Conservation (phyloP, 2,329 filamentous ascomycete species). For the Pseudogymnoascus sp. region DNA sequence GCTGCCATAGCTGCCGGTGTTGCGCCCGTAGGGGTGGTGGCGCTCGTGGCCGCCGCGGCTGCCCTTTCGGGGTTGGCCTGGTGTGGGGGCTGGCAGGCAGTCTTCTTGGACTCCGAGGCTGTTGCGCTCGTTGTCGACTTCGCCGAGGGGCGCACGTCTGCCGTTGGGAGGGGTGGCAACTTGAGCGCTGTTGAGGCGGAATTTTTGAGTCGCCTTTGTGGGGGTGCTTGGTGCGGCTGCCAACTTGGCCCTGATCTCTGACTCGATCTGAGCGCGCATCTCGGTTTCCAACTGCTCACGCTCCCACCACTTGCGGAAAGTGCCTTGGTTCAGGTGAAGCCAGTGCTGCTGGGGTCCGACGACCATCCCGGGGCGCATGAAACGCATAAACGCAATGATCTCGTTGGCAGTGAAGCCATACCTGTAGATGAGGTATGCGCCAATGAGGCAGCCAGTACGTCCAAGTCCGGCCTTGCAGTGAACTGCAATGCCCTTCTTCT, state of each 20-base stretch:
- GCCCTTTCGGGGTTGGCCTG: slow-evolving; percentile 88
- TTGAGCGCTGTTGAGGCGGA: slow-evolving; percentile 54
- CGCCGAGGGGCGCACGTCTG: slow-evolving; percentile 78
- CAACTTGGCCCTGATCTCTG: slow-evolving; percentile 37
- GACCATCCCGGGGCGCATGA: slow-evolving; percentile 98
- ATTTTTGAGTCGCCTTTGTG: slow-evolving; percentile 53
- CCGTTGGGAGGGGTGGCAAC: slow-evolving; percentile 79
- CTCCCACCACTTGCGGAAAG: slow-evolving; percentile 97
- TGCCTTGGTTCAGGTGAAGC: slow-evolving; percentile 93
- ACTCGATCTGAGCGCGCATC: slow-evolving; percentile 74
- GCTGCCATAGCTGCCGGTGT: slow-evolving; percentile 31
- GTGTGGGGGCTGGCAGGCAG: slow-evolving; percentile 88
- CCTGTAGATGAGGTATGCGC: slow-evolving; percentile 94
- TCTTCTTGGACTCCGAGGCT: slow-evolving; percentile 70
- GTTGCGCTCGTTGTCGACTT: slow-evolving; percentile 74
- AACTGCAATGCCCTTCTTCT: slow-evolving; percentile 88
- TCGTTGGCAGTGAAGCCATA: slow-evolving; percentile 97
- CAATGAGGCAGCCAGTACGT: slow-evolving; percentile 90
- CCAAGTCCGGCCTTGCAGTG: slow-evolving; percentile 98
- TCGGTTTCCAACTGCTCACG: slow-evolving; percentile 47
- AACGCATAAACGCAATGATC: slow-evolving; percentile 95
- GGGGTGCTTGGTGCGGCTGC: slow-evolving; percentile 45
- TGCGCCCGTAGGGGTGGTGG: slow-evolving; percentile 63
- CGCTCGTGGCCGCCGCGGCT: slow-evolving; percentile 61
- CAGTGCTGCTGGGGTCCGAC: slow-evolving; percentile 98